phyloP scores from a whole-genome alignment of 192 early-diverging fungal species.

The Mortierella alpina region DNA sequence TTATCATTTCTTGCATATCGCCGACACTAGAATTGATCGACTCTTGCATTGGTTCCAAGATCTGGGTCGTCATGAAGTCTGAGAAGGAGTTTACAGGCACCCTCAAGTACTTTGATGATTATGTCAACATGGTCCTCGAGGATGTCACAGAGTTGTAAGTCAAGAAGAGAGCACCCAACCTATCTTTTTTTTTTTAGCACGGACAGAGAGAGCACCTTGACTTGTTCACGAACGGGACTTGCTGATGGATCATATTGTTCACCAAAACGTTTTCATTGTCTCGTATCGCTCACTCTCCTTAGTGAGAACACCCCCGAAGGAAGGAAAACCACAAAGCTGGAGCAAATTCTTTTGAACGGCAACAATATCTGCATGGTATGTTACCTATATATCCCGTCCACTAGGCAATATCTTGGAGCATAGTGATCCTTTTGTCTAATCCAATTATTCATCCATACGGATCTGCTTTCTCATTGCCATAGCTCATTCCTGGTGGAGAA shows the following conservation, averaged over 20 bases:
- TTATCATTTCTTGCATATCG: not conserved
- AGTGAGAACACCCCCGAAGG: constrained; percentile 86
- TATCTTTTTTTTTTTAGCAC: not conserved
- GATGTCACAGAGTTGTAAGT: constrained; percentile 95
- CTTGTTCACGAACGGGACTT: not conserved
- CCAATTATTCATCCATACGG: not conserved
- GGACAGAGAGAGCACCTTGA: not conserved
- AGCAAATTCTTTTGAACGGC: constrained; percentile 95
- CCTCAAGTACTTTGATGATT: constrained; percentile 98
- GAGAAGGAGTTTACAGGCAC: constrained; percentile 98
- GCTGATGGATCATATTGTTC: not conserved
- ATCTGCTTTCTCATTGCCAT: constrained; percentile 4
- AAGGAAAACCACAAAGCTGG: constrained; percentile 77
- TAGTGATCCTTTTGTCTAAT: not conserved
- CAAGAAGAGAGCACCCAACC: not conserved
- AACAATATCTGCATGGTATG: constrained; percentile 96
- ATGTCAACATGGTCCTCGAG: constrained; percentile 98
- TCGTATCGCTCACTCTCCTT: not conserved
- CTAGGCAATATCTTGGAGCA: not conserved
- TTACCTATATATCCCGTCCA: not conserved
- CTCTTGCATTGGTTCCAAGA: constrained; percentile 95
- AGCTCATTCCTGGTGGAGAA: constrained; percentile 68
- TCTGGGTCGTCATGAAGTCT: constrained; percentile 98
- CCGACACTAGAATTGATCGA: constrained; percentile 89
- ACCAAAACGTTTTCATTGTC: not conserved